Percentiles rank a stretch among this genome's conserved stretches.
Evolutionary conservation across 805 yeast species (phyloP).

Genomic region (Starmera quercuum): DNA sequence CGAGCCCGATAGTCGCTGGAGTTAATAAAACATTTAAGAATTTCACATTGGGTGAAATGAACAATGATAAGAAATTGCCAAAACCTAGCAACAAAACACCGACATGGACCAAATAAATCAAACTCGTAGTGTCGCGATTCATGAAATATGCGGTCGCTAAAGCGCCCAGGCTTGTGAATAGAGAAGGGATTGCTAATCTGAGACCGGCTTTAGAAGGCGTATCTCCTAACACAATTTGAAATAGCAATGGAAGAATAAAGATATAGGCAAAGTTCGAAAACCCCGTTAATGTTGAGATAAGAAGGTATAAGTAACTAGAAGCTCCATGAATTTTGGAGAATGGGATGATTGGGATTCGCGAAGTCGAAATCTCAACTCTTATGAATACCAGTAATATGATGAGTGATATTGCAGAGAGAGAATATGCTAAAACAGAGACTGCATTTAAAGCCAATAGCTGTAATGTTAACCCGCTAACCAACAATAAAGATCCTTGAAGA

Average conservation of each 20-base stretch:
- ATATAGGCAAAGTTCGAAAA: slow-evolving; percentile 31
- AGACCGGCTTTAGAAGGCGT: slow-evolving; percentile 33
- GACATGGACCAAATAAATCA: slow-evolving; percentile 21
- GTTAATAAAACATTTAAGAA: slow-evolving; percentile 29
- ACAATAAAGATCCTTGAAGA: slow-evolving; percentile 23
- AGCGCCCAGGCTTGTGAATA: slow-evolving; percentile 36
- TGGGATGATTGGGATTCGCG: slow-evolving; percentile 27
- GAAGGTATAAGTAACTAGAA: slow-evolving; percentile 19
- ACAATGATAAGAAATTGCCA: slow-evolving; percentile 31
- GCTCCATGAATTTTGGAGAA: slow-evolving; percentile 18
- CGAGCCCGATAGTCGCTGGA: slow-evolving; percentile 41
- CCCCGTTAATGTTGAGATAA: slow-evolving; percentile 29
- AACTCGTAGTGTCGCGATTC: slow-evolving; percentile 21
- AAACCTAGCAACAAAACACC: slow-evolving; percentile 29
- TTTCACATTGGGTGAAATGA: slow-evolving; percentile 27
- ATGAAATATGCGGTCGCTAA: slow-evolving; percentile 30
- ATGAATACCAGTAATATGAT: slow-evolving; percentile 10
- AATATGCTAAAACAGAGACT: slow-evolving; percentile 6
- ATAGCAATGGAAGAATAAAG: slow-evolving; percentile 33
- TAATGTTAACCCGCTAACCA: slow-evolving; percentile 25
- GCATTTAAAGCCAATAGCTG: slow-evolving; percentile 22
- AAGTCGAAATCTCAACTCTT: slow-evolving; percentile 18
- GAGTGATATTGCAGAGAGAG: slow-evolving; percentile 8
- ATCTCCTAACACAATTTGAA: slow-evolving; percentile 34
- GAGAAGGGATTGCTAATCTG: slow-evolving; percentile 32